Conservation (phyloP, 768 basidiomycete species). For the Phanerochaete carnosa region DNA sequence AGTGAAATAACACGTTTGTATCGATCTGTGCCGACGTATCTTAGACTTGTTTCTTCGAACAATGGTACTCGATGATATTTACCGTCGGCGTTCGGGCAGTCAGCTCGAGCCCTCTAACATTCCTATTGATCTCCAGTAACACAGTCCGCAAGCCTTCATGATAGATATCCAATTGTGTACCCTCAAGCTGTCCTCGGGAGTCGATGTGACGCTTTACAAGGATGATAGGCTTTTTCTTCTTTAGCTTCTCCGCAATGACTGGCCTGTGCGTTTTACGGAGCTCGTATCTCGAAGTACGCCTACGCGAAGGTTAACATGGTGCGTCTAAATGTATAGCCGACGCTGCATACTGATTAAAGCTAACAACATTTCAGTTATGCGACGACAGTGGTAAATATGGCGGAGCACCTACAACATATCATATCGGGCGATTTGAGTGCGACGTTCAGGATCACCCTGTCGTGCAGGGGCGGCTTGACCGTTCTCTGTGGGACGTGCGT, state of each 20-base stretch:
- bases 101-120: not conserved
- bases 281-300: not conserved
- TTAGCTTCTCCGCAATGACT: not conserved
- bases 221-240: not conserved
- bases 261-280: not conserved
- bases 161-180: not conserved
- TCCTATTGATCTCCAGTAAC: not conserved
- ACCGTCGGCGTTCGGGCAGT: not conserved
- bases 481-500: not conserved
- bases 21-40: too few species aligned
- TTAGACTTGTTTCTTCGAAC: not conserved
- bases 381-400: not conserved
- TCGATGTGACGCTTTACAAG: slow-evolving; percentile 3
- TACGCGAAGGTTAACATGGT: not conserved
- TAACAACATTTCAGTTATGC: not conserved
- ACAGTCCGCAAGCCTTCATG: not conserved
- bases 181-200: not conserved
- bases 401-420: slow-evolving; percentile 1
- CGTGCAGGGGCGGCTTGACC: not conserved
- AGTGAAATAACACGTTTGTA: slow-evolving; percentile 2
- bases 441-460: not conserved
- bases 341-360: not conserved
- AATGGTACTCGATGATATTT: not conserved
- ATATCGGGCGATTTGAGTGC: slow-evolving; percentile 1
- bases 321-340: not conserved